These are phyloP conservation scores for Aspergillus sp. DNA, from an alignment of 2,329 filamentous ascomycete genomes.

Conservation along the genomic window DNA sequence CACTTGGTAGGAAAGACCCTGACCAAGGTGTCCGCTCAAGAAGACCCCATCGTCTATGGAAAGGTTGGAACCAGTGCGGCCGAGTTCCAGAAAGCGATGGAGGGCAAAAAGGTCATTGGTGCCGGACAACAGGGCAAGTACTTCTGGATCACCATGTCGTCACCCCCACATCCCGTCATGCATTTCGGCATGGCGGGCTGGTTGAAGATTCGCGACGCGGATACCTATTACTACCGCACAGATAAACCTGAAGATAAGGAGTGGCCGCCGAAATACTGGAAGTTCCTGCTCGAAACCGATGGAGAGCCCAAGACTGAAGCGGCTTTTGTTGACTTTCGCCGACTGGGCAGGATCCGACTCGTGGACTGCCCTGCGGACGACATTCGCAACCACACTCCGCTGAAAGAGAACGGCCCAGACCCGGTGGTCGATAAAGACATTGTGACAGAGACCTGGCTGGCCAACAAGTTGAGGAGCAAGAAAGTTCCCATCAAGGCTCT, in stretches of 20 bases:
- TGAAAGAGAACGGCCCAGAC: slow-evolving; percentile 92
- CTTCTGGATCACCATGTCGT: slow-evolving; percentile 82
- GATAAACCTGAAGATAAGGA: slow-evolving; percentile 54
- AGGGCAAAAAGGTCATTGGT: slow-evolving; percentile 67
- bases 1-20: slow-evolving; percentile 84
- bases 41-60: slow-evolving; percentile 84
- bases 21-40: slow-evolving; percentile 63
- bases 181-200: slow-evolving; percentile 80
- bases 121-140: slow-evolving; percentile 94
- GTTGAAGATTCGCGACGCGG: slow-evolving; percentile 79
- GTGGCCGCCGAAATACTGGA: slow-evolving; percentile 91
- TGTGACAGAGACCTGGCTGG: slow-evolving; percentile 74
- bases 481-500: slow-evolving; percentile 87
- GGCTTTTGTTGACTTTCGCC: slow-evolving; percentile 80
- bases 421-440: slow-evolving; percentile 77
- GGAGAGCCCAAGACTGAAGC: slow-evolving; percentile 60
- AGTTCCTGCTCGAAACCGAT: slow-evolving; percentile 72
- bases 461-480: slow-evolving; percentile 67
- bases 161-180: slow-evolving; percentile 81
- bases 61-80: slow-evolving; percentile 79
- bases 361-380: slow-evolving; percentile 74
- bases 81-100: slow-evolving; percentile 70
- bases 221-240: slow-evolving; percentile 76
- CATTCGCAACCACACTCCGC: slow-evolving; percentile 72
- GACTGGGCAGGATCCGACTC: slow-evolving; percentile 75